Evolutionary conservation across 768 basidiomycete species (phyloP), one percentile per base, ranked within the genome.

Genomic region (Agrocybe praecox): DNA sequence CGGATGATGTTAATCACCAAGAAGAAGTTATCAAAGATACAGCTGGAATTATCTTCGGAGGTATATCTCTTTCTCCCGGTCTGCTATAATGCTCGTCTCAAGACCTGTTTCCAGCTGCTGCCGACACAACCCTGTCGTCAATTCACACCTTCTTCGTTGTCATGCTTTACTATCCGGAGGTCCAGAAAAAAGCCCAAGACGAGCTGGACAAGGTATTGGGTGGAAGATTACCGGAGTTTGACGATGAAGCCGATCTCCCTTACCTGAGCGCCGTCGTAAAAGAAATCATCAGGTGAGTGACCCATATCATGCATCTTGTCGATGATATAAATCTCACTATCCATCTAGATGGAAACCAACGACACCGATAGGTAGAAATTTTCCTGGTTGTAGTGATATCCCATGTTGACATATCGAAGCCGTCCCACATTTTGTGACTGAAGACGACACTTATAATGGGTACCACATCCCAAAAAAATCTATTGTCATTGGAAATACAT

Each of bases 361-460:
- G 11, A 64, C 65, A 2, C 75, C 75, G 1, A 56, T 72, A 19
- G 72, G 72, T 73, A 36, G 34, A 55, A 55, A 2, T 11, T n/a
- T 15, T 18, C n/a, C 23, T 26, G 22, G 17, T 26, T 34, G 48
- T 9, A 12, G 23, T 33, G 23, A 19, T 48, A 19, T 48, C 46
- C 6, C 26, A 24, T 21, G 34, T 15, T 42, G n/a, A 43, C 12
- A 12, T 33, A 34, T 24, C 9, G 12, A 42, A 74, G 73, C 64
- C 21, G 63, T 74, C 6, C 72, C 76, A 2, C 75, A 77, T 45
- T 55, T 60, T 33, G 54, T 62, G 10, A 69, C 63, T 8, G 68
- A 71, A 53, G 79, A 83, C 46, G 81, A 83, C 56, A 63, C 72
- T 3, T 83, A 79, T 55, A 71, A 76, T 2, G 80, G 77, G 1